phyloP scores from a whole-genome alignment of 805 yeast genomes.

The Deakozyma indianensis region DNA sequence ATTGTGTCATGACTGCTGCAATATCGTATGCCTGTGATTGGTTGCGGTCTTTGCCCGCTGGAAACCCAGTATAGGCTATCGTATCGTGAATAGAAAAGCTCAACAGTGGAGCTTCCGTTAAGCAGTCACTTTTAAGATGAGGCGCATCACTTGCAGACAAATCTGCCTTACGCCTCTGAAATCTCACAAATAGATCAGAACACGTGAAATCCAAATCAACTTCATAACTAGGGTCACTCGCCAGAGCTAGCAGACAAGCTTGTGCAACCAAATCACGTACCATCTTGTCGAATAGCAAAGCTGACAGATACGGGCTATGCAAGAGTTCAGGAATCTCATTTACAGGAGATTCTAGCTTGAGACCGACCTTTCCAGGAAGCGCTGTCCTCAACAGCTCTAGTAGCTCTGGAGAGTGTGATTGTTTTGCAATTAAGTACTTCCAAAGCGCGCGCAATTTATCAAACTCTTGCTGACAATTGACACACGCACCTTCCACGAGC shows the following conservation, averaged over 20 bases:
- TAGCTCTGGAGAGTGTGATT: not conserved
- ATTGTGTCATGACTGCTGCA: not conserved
- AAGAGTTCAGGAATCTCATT: not conserved
- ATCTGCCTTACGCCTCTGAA: not conserved
- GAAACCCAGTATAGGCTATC: not conserved
- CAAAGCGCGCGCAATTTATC: not conserved
- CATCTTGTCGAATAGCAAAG: not conserved
- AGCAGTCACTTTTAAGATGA: not conserved
- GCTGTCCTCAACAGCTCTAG: not conserved
- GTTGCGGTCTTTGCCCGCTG: not conserved
- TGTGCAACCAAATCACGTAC: not conserved
- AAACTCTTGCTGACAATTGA: not conserved
- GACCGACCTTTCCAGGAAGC: not conserved
- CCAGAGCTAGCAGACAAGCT: not conserved
- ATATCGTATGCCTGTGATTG: not conserved
- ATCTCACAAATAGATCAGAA: not conserved
- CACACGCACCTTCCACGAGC: not conserved
- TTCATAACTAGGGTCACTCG: not conserved
- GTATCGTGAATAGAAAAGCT: slow-evolving; percentile 1
- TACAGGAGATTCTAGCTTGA: not conserved
- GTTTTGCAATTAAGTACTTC: not conserved
- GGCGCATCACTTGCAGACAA: not conserved
- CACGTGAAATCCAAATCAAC: not conserved
- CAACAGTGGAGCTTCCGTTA: not conserved
- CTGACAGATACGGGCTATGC: not conserved